Base-by-base conservation (phyloP, 306 rosid species). In the Hippophae gyantsensis region DNA sequence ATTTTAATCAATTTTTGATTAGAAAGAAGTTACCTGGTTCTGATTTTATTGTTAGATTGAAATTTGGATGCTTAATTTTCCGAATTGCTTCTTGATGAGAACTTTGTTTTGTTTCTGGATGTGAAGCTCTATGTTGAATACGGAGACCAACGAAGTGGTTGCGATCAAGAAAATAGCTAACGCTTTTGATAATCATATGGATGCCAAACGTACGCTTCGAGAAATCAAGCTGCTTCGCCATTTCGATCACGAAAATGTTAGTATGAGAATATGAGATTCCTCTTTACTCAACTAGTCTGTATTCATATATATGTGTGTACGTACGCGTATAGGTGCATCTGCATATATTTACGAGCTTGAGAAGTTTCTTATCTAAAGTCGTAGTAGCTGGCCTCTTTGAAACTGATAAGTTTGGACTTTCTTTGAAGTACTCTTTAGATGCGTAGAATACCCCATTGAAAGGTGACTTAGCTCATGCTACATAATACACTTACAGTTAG, bases 151-250 rank as follows among this genome's bases (percentile, higher is more conserved):
- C 42, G 98, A 92, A 78, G 54, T 81, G 85, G 96, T 92, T 58
- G 98, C 98, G 58, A 65, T 92, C 42, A 92, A 92, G 90, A 92
- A 92, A 73, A 92, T 92, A 27, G 93, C 96, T 27, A 92, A 88
- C 78, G 95, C 96, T 45, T 88, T 88, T 27, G 96, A 92, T 56
- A 88, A 80, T 69, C 93, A 81, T 74, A 92, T 86, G 99, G 96
- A 92, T 48, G 99, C 99, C 6, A 88, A 92, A 88, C 95, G 99
- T 27, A 92, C 96, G 48, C 96, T 92, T 27, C 86, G 99, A 52
- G 99, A 92, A 93, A 92, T 92, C 66, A 92, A 92, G 95, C 93
- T 92, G 72, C 99, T 92, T 42, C 82, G 84, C 23, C 96, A 92
- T 80, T 72, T 92, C 73, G 95, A 92, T 76, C 99, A 92, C 58